Evolutionary conservation across 2,329 filamentous ascomycete genomes (phyloP), one percentile per base, ranked within the genome.

Genomic region (Akanthomyces muscarius): DNA sequence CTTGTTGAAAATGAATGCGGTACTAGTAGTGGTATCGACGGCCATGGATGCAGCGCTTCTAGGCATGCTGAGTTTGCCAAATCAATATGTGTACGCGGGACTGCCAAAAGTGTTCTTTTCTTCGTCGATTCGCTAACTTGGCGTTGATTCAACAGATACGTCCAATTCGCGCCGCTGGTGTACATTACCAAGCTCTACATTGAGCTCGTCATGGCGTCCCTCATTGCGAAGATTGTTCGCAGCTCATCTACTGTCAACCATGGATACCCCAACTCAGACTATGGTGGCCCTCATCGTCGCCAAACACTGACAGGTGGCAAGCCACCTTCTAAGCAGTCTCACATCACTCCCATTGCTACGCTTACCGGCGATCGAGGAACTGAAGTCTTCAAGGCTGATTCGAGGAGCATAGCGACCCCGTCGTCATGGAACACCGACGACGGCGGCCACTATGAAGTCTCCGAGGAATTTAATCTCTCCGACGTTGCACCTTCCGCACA

Each of bases 1-100:
- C 25, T 72, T 83, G 2, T 76, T 82, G 48, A 74, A 73, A 30
- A 81, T 82, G 69, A 83, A 83, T 53, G 74, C 77, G 48, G 72
- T 73, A 41, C 79, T 83, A 53, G 79, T 83, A 42, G 55, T 75
- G 6, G 54, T 84, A 1, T 82, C 81, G 1, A 73, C 83, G 2
- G 69, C 75, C 0, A 80, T 83, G 78, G 81, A 83, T 58, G 67
- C 73, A 58, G 54, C 69, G 0, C 62, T 71, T 1, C 56, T 71
- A 0, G 69, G 70, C 1, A 69, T 71, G 47, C 30, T 72, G 33
- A 69, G 68, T 50, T 41, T 72, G 2, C 63, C 68, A 0, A 42
- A 59, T 10, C 42, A 63, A 0, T 63, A 63, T 14, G 36, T 57
- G 59, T 63, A 4, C 6, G 33, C 16, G 7, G 1, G 4, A 18